These are phyloP conservation scores for Ceratobasidium sp. DNA, from an alignment of 1,284 basidiomycete species.

Conservation along the genomic window DNA sequence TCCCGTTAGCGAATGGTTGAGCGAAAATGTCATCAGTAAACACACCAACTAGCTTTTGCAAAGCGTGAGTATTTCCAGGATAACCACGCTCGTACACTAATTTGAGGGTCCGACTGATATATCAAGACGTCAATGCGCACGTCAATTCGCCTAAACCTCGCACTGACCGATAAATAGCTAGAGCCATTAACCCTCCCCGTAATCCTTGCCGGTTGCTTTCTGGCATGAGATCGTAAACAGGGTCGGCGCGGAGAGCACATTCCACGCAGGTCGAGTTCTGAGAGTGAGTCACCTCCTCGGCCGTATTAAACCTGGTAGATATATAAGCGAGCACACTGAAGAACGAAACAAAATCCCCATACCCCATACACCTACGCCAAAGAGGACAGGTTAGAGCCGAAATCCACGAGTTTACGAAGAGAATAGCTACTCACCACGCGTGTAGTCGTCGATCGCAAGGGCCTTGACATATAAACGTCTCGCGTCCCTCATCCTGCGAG, in stretches of 20 bases:
- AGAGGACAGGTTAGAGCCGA: background rate
- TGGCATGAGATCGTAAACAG: conserved; percentile 1
- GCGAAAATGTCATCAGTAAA: background rate
- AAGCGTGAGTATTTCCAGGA: conserved; percentile 17
- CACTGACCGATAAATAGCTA: conserved; percentile 36
- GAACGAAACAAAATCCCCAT: background rate
- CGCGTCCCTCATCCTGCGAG: background rate
- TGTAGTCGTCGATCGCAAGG: conserved; percentile 28
- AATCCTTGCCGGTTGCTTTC: background rate
- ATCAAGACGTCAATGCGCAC: background rate
- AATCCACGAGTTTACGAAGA: background rate
- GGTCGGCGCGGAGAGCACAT: background rate
- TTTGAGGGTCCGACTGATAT: conserved; percentile 26
- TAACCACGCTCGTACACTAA: conserved; percentile 13
- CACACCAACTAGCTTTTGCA: conserved; percentile 27
- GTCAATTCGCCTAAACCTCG: background rate
- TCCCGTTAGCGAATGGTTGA: background rate
- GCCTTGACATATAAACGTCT: conserved; percentile 37
- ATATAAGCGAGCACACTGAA: background rate
- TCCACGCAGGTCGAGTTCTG: conserved; percentile 6
- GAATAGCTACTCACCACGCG: conserved; percentile 17
- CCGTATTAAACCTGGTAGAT: conserved; percentile 7
- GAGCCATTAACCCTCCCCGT: background rate
- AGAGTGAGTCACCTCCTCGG: conserved; percentile 8
- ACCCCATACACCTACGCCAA: conserved; percentile 40